Percentiles rank a stretch among this genome's conserved stretches.
phyloP scores from a whole-genome alignment of 208 protist genomes.

The Herpetomonas samuelpessoai region DNA sequence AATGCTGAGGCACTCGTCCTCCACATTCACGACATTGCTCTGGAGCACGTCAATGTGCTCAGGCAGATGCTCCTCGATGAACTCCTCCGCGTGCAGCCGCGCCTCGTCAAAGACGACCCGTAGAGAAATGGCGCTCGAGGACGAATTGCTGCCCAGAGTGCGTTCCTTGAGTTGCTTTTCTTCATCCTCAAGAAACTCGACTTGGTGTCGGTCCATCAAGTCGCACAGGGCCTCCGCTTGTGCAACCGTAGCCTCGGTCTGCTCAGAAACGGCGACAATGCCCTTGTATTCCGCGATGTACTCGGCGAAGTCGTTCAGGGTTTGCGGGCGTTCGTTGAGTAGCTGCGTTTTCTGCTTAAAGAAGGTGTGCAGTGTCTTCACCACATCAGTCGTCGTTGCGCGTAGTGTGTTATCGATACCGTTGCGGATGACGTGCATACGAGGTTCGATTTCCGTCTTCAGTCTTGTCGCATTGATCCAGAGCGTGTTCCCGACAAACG shows the following conservation, averaged over 20 bases:
- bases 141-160: slow-evolving; percentile 69
- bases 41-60: slow-evolving; percentile 70
- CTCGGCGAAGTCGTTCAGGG: slow-evolving; percentile 78
- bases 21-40: slow-evolving; percentile 66
- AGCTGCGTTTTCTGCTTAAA: slow-evolving; percentile 87
- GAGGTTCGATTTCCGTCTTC: slow-evolving; percentile 86
- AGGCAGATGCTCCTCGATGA: slow-evolving; percentile 85
- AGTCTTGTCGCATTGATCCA: slow-evolving; percentile 91
- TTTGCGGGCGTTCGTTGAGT: slow-evolving; percentile 72
- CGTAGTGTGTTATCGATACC: slow-evolving; percentile 77
- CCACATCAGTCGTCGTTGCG: slow-evolving; percentile 47
- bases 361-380: slow-evolving; percentile 73
- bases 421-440: slow-evolving; percentile 73
- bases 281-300: slow-evolving; percentile 85
- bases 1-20: slow-evolving; percentile 83
- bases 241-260: slow-evolving; percentile 60
- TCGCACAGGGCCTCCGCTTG: slow-evolving; percentile 89
- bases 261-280: slow-evolving; percentile 41
- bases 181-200: slow-evolving; percentile 86
- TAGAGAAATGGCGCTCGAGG: slow-evolving; percentile 59
- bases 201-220: slow-evolving; percentile 88
- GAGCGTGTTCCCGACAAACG: slow-evolving; percentile 83
- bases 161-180: slow-evolving; percentile 89
- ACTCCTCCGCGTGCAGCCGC: slow-evolving; percentile 78
- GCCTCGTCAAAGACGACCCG: slow-evolving; percentile 84